phyloP scores from a whole-genome alignment of 164 flowering plant genomes.

The Chloranthus sessilifolius region DNA sequence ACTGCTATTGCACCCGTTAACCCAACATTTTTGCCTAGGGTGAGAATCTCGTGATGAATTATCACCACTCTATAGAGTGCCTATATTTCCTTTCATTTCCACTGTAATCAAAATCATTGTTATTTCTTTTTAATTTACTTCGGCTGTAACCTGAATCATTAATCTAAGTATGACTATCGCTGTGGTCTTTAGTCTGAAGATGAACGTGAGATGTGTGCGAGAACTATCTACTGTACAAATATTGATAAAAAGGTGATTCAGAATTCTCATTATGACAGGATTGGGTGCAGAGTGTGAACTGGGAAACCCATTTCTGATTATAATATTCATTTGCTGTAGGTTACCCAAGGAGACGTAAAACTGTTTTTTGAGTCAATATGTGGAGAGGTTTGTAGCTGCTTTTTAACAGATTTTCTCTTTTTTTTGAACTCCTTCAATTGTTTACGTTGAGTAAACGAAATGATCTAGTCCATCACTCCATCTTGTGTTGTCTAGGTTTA shows the following conservation, averaged over 20 bases:
- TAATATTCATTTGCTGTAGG: conserved; percentile 27
- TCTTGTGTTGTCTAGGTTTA: conserved; percentile 51
- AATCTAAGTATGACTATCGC: too few relatives aligned
- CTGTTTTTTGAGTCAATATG: conserved; percentile 72
- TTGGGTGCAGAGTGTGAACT: conserved; percentile 3
- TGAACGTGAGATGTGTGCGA: conserved; percentile 86
- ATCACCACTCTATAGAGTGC: neutral
- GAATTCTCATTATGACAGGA: neutral
- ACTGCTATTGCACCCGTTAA: conserved; percentile 92
- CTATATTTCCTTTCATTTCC: conserved; percentile 3
- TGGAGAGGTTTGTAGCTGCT: conserved; percentile 57
- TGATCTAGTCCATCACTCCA: too few relatives aligned
- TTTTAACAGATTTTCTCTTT: neutral
- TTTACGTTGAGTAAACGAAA: neutral
- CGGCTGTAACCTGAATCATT: too few relatives aligned
- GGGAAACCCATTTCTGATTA: neutral
- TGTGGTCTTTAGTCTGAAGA: conserved; percentile 51
- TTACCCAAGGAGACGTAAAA: conserved; percentile 71
- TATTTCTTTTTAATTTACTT: too few relatives aligned
- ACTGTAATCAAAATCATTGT: too few relatives aligned
- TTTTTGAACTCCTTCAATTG: neutral
- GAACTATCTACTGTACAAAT: conserved; percentile 84
- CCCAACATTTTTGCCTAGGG: conserved; percentile 79
- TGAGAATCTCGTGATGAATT: conserved; percentile 19
- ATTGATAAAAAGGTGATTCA: conserved; percentile 72